These are phyloP conservation scores for Fraxinus sp. DNA, from an alignment of 305 asterid species.

Conservation along the genomic window DNA sequence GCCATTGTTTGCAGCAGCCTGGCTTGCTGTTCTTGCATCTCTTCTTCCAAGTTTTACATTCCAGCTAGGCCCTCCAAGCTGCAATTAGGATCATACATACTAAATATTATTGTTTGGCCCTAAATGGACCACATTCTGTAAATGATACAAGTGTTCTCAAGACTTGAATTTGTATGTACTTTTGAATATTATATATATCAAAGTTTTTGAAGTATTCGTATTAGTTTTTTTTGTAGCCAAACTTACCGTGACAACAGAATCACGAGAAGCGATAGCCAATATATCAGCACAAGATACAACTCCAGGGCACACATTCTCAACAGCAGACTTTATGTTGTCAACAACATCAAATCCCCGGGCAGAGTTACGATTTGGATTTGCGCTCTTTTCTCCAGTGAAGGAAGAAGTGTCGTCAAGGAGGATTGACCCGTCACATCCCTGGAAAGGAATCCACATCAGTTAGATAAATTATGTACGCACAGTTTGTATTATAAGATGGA, in stretches of 20 bases:
- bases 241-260: conserved; percentile 59
- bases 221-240: not conserved
- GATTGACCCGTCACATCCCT: conserved; percentile 87
- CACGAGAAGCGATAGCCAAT: conserved; percentile 64
- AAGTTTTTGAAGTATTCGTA: not conserved
- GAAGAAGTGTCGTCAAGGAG: conserved; percentile 76
- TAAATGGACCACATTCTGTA: not conserved
- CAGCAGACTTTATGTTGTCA: conserved; percentile 60
- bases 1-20: conserved; percentile 63
- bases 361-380: conserved; percentile 56
- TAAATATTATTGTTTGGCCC: not conserved
- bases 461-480: not conserved
- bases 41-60: conserved; percentile 72
- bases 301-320: conserved; percentile 62
- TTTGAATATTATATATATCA: no score
- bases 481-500: not conserved
- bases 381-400: conserved; percentile 63
- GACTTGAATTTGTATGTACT: not conserved
- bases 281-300: conserved; percentile 73
- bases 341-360: conserved; percentile 71
- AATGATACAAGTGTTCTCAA: not conserved
- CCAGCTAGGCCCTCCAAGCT: conserved; percentile 84
- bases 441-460: not conserved
- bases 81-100: conserved; percentile 3
- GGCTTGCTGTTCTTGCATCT: conserved; percentile 81